Percentiles rank a stretch among this genome's conserved stretches.
Conservation (phyloP, 306 rosid genomes). For the Trifolium repens region DNA sequence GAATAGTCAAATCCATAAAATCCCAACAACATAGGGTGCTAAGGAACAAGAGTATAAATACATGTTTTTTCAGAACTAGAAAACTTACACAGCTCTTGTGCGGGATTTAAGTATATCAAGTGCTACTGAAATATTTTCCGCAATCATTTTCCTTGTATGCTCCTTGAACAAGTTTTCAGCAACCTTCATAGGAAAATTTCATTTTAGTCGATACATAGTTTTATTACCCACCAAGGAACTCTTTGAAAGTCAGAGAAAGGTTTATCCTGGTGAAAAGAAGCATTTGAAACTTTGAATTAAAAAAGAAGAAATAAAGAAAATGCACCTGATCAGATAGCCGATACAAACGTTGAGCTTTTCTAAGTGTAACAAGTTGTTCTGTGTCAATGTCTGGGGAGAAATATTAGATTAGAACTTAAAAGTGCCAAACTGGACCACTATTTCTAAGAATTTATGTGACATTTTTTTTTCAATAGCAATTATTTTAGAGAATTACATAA, state of each 20-base stretch:
- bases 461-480: not conserved
- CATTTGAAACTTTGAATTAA: not conserved
- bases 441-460: not conserved
- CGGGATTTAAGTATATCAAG: conserved; percentile 72
- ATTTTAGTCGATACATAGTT: conserved; percentile 25
- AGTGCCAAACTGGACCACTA: conserved; percentile 1
- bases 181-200: conserved; percentile 57
- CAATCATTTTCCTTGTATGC: conserved; percentile 76
- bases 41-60: not conserved
- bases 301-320: conserved; percentile 38
- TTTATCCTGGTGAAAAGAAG: conserved; percentile 30
- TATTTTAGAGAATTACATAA: conserved; percentile 16
- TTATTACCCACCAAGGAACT: conserved; percentile 33
- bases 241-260: not conserved
- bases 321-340: conserved; percentile 85
- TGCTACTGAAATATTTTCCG: conserved; percentile 74
- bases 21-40: conserved; percentile 16
- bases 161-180: conserved; percentile 81
- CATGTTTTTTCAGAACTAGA: conserved; percentile 3
- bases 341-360: conserved; percentile 67
- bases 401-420: conserved; percentile 35
- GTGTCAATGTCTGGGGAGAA: conserved; percentile 62
- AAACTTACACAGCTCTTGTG: conserved; percentile 76
- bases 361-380: conserved; percentile 73
- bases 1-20: not conserved